Percentiles rank a stretch among this genome's conserved stretches.
phyloP scores from a whole-genome alignment of 768 basidiomycete genomes.

The Boletus rex-veris region DNA sequence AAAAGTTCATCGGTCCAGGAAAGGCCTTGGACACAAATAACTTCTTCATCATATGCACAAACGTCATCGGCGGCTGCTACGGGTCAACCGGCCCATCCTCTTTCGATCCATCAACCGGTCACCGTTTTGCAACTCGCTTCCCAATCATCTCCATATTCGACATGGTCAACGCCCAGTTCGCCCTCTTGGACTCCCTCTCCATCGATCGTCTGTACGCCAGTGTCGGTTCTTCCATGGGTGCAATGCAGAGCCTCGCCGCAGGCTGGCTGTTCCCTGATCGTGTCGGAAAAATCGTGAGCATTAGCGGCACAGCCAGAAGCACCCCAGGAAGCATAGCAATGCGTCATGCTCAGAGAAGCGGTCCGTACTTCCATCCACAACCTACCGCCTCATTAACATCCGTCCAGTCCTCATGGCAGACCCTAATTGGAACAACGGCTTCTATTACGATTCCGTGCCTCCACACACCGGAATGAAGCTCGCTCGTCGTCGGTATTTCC shows the following conservation, averaged over 20 bases:
- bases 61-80: slow-evolving; percentile 96
- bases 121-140: slow-evolving; percentile 85
- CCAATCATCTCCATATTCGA: slow-evolving; percentile 93
- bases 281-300: slow-evolving; percentile 87
- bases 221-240: slow-evolving; percentile 96
- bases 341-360: slow-evolving; percentile 94
- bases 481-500: slow-evolving; percentile 74
- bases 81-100: slow-evolving; percentile 95
- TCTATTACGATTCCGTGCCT: slow-evolving; percentile 93
- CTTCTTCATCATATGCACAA: slow-evolving; percentile 93
- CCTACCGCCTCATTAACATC: not conserved
- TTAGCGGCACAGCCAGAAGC: slow-evolving; percentile 92
- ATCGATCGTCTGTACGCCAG: slow-evolving; percentile 87
- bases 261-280: slow-evolving; percentile 89
- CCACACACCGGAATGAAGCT: slow-evolving; percentile 99
- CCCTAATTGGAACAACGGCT: slow-evolving; percentile 98
- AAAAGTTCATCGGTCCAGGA: slow-evolving; percentile 95
- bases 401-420: slow-evolving; percentile 93
- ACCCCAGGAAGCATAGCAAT: slow-evolving; percentile 91
- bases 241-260: slow-evolving; percentile 96
- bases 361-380: slow-evolving; percentile 37
- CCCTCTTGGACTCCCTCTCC: slow-evolving; percentile 77
- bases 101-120: slow-evolving; percentile 60
- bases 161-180: slow-evolving; percentile 94
- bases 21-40: slow-evolving; percentile 89